A percentile compares a stretch with the other conserved stretches of the same genome.
Conservation (phyloP, 129 eudicot species). For the Glebionis coronaria region DNA sequence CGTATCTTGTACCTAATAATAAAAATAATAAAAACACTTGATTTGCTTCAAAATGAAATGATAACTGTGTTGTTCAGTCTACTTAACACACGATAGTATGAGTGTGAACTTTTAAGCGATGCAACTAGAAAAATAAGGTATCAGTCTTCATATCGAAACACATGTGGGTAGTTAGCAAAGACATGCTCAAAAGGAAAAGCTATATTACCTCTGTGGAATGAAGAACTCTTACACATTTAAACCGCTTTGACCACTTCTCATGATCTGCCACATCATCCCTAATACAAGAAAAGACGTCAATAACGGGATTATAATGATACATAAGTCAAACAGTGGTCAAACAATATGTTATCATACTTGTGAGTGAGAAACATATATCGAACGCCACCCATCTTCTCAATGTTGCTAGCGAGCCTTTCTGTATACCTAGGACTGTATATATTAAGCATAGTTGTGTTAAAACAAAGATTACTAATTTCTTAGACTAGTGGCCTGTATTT, state of each 20-base stretch:
- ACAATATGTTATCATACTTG: conserved; percentile 38
- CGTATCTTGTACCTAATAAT: conserved; percentile 39
- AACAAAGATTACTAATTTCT: not conserved
- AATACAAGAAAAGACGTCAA: conserved; percentile 18
- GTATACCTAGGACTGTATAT: conserved; percentile 68
- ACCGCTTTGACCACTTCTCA: conserved; percentile 56
- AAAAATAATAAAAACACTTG: not conserved
- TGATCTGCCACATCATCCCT: conserved; percentile 92
- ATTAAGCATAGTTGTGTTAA: not conserved
- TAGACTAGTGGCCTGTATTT: not conserved
- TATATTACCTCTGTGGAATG: conserved; percentile 50
- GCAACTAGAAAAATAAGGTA: not conserved
- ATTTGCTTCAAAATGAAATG: not conserved
- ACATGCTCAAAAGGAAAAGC: not conserved
- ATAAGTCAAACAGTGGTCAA: not conserved
- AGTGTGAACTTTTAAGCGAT: not conserved
- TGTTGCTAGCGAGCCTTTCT: conserved; percentile 44
- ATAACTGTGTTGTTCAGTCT: too few species aligned
- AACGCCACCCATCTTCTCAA: conserved; percentile 69
- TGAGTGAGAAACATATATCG: conserved; percentile 83
- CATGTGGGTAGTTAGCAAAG: too few species aligned
- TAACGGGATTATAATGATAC: not conserved
- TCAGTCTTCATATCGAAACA: too few species aligned
- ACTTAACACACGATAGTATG: too few species aligned
- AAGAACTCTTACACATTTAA: conserved; percentile 55